A percentile compares a stretch with the other conserved stretches of the same genome.
These are phyloP conservation scores for Paecilomyces variotii DNA, from an alignment of 2,329 filamentous ascomycete species.

Conservation along the genomic window DNA sequence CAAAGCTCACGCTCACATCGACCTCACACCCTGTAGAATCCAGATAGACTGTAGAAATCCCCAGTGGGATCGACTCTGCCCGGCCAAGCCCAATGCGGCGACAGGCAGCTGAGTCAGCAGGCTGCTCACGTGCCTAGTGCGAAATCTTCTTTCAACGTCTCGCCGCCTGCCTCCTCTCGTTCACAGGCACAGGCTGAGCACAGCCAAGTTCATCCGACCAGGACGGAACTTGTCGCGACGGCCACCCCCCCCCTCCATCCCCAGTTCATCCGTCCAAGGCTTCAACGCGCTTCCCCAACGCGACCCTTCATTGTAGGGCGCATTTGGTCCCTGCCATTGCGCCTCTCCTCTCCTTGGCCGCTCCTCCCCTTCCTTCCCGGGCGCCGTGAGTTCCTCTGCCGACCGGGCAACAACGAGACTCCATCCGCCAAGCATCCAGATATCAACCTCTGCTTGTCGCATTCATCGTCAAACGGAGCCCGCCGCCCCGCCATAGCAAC, in stretches of 20 bases:
- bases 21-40: conserved; percentile 1
- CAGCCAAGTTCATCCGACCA: conserved; percentile 29
- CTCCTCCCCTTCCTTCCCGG: conserved; percentile 13
- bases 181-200: conserved; percentile 20
- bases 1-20: conserved; percentile 9
- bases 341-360: conserved; percentile 11
- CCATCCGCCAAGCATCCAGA: conserved; percentile 22
- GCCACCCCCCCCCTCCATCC: conserved; percentile 30
- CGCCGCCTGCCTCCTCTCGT: conserved; percentile 24
- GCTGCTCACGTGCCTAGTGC: conserved; percentile 15
- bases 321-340: conserved; percentile 12
- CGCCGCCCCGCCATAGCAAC: conserved; percentile 13
- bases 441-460: conserved; percentile 3
- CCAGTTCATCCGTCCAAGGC: conserved; percentile 27
- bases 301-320: conserved; percentile 15
- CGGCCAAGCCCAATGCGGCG: background rate
- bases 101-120: conserved; percentile 15
- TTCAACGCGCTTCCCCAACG: conserved; percentile 25
- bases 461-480: conserved; percentile 15
- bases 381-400: conserved; percentile 11
- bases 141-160: conserved; percentile 27
- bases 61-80: too few relatives aligned
- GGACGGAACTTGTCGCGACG: conserved; percentile 27
- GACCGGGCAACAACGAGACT: conserved; percentile 3
- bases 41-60: background rate